A percentile compares a stretch with the other conserved stretches of the same genome.
Evolutionary conservation across 441 rosid genomes (phyloP).

Genomic region (Cnidoscolus chayamansa): DNA sequence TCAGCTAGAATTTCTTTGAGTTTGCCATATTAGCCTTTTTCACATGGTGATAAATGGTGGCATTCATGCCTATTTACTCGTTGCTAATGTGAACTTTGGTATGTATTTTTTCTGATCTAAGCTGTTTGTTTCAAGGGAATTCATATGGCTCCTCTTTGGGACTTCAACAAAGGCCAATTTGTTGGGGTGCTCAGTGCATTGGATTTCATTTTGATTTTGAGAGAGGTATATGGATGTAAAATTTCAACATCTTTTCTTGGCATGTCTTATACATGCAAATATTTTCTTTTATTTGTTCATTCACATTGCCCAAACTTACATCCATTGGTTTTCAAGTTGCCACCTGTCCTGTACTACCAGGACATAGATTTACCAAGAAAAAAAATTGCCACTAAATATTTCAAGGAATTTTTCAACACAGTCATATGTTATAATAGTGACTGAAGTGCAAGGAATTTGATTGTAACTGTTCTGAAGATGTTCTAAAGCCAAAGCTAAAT

Average conservation of each 20-base stretch:
- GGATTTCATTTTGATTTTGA: constrained; percentile 59
- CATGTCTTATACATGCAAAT: constrained; percentile 12
- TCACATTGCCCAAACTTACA: neutral
- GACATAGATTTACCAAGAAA: neutral
- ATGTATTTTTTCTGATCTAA: constrained; percentile 32
- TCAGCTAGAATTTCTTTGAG: neutral
- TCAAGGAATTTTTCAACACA: neutral
- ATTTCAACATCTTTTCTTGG: neutral
- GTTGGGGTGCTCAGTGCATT: constrained; percentile 58
- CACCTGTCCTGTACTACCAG: neutral
- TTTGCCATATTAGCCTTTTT: constrained; percentile 3
- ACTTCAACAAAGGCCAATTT: constrained; percentile 46
- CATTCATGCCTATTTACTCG: constrained; percentile 19
- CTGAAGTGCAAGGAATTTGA: neutral
- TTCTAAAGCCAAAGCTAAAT: neutral
- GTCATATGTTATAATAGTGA: neutral
- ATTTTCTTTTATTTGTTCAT: neutral
- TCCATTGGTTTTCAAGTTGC: neutral
- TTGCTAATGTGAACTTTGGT: constrained; percentile 25
- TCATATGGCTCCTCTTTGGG: constrained; percentile 67
- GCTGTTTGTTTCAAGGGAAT: constrained; percentile 52
- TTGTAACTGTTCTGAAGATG: neutral
- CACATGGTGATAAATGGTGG: constrained; percentile 2
- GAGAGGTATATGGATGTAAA: constrained; percentile 42
- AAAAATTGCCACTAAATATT: neutral